Conservation (phyloP, 345 rosid species). For the Turnera subulata region DNA sequence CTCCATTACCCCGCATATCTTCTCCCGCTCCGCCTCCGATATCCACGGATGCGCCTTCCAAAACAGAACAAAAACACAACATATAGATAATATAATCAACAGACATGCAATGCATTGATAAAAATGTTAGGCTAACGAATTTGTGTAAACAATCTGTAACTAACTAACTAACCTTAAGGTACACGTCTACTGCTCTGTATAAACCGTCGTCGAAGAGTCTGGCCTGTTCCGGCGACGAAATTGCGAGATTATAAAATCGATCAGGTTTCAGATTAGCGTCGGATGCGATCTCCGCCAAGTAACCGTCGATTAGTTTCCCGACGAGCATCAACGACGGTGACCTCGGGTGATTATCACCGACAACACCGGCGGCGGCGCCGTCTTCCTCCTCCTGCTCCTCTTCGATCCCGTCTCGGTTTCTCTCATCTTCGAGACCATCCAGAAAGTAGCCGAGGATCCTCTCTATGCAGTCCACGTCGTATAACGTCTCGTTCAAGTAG, state of each 20-base stretch:
- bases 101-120: too few relatives aligned
- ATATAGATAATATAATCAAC: too few relatives aligned
- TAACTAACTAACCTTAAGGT: slow-evolving; percentile 77
- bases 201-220: slow-evolving; percentile 95
- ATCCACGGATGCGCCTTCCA: slow-evolving; percentile 88
- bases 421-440: slow-evolving; percentile 46
- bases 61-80: not conserved
- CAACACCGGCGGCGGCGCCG: too few relatives aligned
- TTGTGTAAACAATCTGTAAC: too few relatives aligned
- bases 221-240: slow-evolving; percentile 75
- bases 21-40: slow-evolving; percentile 77
- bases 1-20: slow-evolving; percentile 76
- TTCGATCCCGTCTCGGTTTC: slow-evolving; percentile 24
- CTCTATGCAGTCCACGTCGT: slow-evolving; percentile 91
- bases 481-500: slow-evolving; percentile 82
- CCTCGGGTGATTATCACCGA: slow-evolving; percentile 3
- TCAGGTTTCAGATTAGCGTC: slow-evolving; percentile 87
- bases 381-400: slow-evolving; percentile 23
- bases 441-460: slow-evolving; percentile 69
- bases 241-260: slow-evolving; percentile 60
- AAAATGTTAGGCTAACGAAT: too few relatives aligned
- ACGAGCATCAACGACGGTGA: slow-evolving; percentile 68
- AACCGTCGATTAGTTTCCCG: slow-evolving; percentile 91
- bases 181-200: slow-evolving; percentile 90
- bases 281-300: slow-evolving; percentile 84